phyloP scores from a whole-genome alignment of 345 rosid species.

The Melastoma malabathricum region DNA sequence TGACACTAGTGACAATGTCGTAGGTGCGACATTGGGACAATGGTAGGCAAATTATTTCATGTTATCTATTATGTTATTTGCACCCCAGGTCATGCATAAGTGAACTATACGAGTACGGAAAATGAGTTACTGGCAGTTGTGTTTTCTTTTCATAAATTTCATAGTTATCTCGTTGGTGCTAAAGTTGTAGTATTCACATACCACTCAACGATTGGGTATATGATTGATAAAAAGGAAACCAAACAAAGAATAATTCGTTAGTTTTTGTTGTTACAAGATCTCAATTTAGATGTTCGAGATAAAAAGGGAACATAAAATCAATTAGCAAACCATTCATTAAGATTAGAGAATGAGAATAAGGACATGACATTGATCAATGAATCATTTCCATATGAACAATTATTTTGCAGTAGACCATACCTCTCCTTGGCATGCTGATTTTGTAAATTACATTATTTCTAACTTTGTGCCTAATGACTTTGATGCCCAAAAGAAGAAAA shows the following conservation, averaged over 20 bases:
- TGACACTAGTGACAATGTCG: not conserved
- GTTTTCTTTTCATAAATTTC: not conserved
- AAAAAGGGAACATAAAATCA: not conserved
- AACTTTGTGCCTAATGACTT: not conserved
- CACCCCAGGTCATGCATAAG: no score
- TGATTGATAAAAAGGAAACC: not conserved
- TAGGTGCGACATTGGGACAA: no score
- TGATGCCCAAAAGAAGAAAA: not conserved
- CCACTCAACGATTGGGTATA: not conserved
- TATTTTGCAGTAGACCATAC: not conserved
- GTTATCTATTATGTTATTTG: no score
- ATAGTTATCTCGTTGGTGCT: not conserved
- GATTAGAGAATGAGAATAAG: not conserved
- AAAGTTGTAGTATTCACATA: not conserved
- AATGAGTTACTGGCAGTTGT: not conserved
- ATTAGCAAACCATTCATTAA: not conserved
- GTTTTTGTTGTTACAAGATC: not conserved
- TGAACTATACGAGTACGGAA: not conserved
- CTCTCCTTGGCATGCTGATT: not conserved
- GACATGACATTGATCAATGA: not conserved
- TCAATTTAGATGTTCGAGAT: constrained; percentile 1
- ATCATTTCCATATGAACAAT: constrained; percentile 1
- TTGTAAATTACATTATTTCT: not conserved
- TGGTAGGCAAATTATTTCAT: no score
- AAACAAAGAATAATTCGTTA: not conserved